Base-by-base conservation (phyloP, 2,329 filamentous ascomycete genomes). In the Fusarium siculi region DNA sequence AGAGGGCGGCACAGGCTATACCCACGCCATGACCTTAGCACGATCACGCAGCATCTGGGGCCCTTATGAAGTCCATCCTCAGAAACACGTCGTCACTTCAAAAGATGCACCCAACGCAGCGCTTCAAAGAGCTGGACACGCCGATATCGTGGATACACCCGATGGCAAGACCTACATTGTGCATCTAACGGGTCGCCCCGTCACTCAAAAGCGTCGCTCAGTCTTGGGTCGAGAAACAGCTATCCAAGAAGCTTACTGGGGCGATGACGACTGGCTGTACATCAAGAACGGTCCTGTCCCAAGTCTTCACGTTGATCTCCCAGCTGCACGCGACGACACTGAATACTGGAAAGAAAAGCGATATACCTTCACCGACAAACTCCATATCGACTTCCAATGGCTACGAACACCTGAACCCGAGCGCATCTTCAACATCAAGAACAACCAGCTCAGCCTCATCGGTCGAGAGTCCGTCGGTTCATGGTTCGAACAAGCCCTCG, bases 211-310 rank as follows among this genome's bases (percentile, higher is more conserved):
- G 37, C 84, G 87, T 3, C 83, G 88, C 10, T 89, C 87, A 61
- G 85, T 89, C 1, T 79, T 89, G 5, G 88, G 88, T 11, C 83
- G 88, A 52, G 88, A 90, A 78, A 89, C 87, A 0, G 82, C 82
- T 1, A 88, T 91, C 25, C 89, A 91, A 73, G 87, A 90, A 72
- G 88, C 86, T 0, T 87, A 84, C 77, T 91, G 89, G 90, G 81
- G 74, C 1, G 81, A 87, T 16, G 88, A 91, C 50, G 89, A 89
- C 74, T 91, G 90, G 90, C 82, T 91, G 8, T 90, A 90, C 67
- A 82, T 91, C 49, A 90, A 90, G 78, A 82, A 87, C 61, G 89
- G 89, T 0, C 88, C 88, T 0, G 82, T 88, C 15, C 88, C 88
- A 2, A 87, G 85, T 2, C 81, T 91, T 6, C 79, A 82, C 58